Evolutionary conservation across 2,329 filamentous ascomycete species (phyloP), one percentile per base, ranked within the genome.

Genomic region (Microcera coccophila): DNA sequence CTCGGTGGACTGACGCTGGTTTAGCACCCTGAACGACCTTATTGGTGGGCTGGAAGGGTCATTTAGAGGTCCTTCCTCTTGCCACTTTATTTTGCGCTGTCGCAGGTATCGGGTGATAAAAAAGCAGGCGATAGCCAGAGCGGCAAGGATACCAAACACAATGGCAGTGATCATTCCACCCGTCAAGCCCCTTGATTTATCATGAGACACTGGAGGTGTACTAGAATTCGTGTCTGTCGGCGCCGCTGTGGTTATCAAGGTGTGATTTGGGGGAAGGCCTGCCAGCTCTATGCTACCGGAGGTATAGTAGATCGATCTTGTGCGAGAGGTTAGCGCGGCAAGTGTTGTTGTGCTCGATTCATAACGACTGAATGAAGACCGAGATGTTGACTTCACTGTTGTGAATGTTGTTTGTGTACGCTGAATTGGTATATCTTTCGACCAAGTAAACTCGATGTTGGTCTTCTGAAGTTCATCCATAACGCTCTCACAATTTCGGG

Each of bases 131-230:
- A 39, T 20, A 16, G 43, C 15, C 14, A 42, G 19, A 4, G 33
- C 18, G 3, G 42, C n/a, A 4, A 40, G 22, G 16, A 53, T 35
- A 5, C 54, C 44, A 7, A 57, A 28, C 4, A 48, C 42, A 26
- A 59, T 40, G 3, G 47, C 57, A 12, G 48, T 54, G 22, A 57
- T 51, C 10, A 37, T 37, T 15, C 52, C 53, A 7, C 44, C 36
- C 7, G 47, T 46, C 9, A 50, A 39, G 3, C 38, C 38, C 2
- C 37, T 28, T 7, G 42, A 42, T 7, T 37, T 20, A 12, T 32
- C 9, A 15, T 42, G 32, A n/a, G n/a, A n/a, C n/a, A n/a, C n/a
- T 22, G n/a, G 21, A 16, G 32, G 17, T 10, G 44, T 21, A 33
- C 39, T 32, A 8, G 17, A 16, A 18, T 33, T 18, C 8, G 15